Evolutionary conservation across 129 eudicot species (phyloP).

Genomic region (Pseudognaphalium luteoalbum): DNA sequence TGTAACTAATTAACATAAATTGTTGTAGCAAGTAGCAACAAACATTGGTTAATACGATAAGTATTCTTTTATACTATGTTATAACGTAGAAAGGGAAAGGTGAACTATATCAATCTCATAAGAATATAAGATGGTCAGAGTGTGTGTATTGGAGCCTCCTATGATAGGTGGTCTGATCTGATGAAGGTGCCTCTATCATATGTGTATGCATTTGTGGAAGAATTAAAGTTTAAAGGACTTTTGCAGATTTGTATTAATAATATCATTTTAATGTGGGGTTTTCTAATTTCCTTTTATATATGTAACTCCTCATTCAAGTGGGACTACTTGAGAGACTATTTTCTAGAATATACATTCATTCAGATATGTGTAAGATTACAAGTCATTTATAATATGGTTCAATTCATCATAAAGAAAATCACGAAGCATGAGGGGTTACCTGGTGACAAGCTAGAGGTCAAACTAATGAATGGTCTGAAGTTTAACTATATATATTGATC

Average conservation of each 20-base stretch:
- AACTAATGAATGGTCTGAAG: background rate
- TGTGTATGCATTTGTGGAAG: background rate
- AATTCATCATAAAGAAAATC: background rate
- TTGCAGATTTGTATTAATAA: background rate
- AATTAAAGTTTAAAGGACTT: background rate
- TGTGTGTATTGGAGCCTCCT: background rate
- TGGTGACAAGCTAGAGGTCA: background rate
- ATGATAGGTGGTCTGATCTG: background rate
- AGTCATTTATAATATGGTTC: background rate
- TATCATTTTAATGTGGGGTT: background rate
- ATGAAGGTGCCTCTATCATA: background rate
- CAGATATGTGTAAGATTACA: background rate
- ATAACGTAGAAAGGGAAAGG: background rate
- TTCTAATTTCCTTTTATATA: background rate
- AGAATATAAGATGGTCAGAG: background rate
- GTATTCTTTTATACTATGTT: background rate
- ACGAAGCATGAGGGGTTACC: background rate
- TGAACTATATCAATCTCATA: background rate
- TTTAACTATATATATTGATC: background rate
- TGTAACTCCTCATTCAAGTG: background rate
- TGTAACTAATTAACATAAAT: background rate
- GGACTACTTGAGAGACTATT: background rate
- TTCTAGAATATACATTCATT: background rate
- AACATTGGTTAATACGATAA: background rate
- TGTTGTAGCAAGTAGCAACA: conserved; percentile 4